Conservation (phyloP, 1,284 basidiomycete species). For the Ustilago loliicola region DNA sequence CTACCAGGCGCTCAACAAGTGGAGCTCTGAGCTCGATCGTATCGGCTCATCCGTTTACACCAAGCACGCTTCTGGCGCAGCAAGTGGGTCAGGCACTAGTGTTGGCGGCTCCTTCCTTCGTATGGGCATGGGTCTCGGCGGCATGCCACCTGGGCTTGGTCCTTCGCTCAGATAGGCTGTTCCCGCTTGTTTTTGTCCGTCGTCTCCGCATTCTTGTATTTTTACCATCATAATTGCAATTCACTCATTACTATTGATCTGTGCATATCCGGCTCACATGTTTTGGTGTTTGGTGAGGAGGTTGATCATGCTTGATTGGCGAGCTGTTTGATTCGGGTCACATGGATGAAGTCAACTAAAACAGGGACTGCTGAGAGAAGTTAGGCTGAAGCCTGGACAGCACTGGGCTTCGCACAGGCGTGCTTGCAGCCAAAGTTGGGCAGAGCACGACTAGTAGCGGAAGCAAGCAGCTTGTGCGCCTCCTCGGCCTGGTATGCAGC, state of each 20-base stretch:
- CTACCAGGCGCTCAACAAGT: slow-evolving; percentile 83
- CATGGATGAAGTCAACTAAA: not conserved
- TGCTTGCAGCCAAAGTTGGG: slow-evolving; percentile 40
- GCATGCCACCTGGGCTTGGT: slow-evolving; percentile 24
- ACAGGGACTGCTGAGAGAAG: not conserved
- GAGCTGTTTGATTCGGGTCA: not conserved
- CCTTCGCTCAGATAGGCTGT: slow-evolving; percentile 25
- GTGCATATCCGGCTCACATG: not conserved
- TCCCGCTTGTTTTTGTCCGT: not conserved
- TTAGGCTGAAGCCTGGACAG: slow-evolving; percentile 26
- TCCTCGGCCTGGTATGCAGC: slow-evolving; percentile 55
- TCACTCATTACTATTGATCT: not conserved
- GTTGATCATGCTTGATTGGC: not conserved
- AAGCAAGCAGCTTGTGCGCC: slow-evolving; percentile 41
- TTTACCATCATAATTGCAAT: slow-evolving; percentile 15
- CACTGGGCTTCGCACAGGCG: slow-evolving; percentile 10
- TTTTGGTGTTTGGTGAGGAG: not conserved
- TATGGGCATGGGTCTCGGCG: slow-evolving; percentile 40
- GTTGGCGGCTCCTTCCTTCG: slow-evolving; percentile 35
- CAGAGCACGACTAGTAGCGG: slow-evolving; percentile 5
- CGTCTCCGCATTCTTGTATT: slow-evolving; percentile 27
- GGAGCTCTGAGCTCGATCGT: slow-evolving; percentile 77
- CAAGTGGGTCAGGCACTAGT: slow-evolving; percentile 29
- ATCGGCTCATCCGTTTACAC: slow-evolving; percentile 31
- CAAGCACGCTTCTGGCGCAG: slow-evolving; percentile 44